Evolutionary conservation across 2,329 filamentous ascomycete genomes (phyloP), one percentile per base, ranked within the genome.

Genomic region (Fusarium pilosicola): DNA sequence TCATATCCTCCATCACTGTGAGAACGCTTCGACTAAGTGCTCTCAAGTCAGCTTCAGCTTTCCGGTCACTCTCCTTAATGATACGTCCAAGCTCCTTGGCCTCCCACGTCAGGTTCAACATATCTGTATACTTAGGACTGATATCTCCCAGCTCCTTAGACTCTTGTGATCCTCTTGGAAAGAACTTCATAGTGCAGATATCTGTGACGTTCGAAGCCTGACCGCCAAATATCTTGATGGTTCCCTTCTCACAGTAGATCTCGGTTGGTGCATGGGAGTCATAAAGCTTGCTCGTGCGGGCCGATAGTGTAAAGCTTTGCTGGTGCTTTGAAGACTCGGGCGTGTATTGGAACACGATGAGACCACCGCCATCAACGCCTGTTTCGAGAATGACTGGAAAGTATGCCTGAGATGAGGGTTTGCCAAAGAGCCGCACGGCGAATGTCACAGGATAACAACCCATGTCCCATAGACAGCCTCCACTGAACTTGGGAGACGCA

Each of bases 21-120:
- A 75, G 28, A 26, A 75, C 66, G 18, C 51, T 54, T 18, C 49
- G 28, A 7, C 58, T 73, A 5, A 75, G 70, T 10, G 63, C 26
- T 38, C 73, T 61, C 13, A 75, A 15, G 20, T 57, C 69, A 8
- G 48, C 48, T 17, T 75, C 73, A 15, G 62, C 66, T 18, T 38
- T n/a, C 11, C 20, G 61, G 14, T 75, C 70, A 13, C 18, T 13
- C 7, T 73, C 70, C 4, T 59, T 62, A 3, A 75, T 65, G 13
- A 75, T 65, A 13, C 70, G 62, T 1, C 73, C 73, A 46, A 75
- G 55, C 18, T 75, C 73, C 24, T 71, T 68, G 2, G 73, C 60
- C 22, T 75, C 73, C 73, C 73, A 75, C 7, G 66, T 75, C 38
- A 75, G 32, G 42, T 75, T 75, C 62, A 75, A 22, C 46, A 75